phyloP scores from a whole-genome alignment of 129 eudicot genomes.

The Arctium minus region DNA sequence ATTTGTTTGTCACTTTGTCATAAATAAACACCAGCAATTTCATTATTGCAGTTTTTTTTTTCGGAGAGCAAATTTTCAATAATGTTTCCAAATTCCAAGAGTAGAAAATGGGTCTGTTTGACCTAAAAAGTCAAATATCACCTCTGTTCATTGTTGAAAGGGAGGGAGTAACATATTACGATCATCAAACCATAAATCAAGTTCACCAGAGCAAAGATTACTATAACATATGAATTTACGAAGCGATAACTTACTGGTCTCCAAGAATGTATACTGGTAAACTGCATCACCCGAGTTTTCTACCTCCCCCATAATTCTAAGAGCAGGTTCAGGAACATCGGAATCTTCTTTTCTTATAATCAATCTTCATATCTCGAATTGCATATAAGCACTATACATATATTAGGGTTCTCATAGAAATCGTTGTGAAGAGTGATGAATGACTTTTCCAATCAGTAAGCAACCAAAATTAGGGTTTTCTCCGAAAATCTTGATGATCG shows the following conservation, averaged over 20 bases:
- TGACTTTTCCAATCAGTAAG: background rate
- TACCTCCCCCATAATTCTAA: conserved; percentile 4
- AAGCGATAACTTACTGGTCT: conserved; percentile 18
- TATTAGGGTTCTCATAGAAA: background rate
- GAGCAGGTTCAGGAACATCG: conserved; percentile 20
- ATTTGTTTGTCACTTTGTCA: background rate
- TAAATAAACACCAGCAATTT: background rate
- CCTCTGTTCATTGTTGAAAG: background rate
- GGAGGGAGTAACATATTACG: background rate
- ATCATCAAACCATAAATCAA: background rate
- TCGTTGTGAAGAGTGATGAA: background rate
- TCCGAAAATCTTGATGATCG: background rate
- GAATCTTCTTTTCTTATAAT: conserved; percentile 27
- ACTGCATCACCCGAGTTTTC: conserved; percentile 17
- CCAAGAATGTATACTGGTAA: conserved; percentile 27
- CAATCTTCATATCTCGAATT: conserved; percentile 26
- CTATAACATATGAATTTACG: background rate
- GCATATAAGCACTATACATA: background rate
- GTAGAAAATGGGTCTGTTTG: background rate
- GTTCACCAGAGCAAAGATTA: background rate
- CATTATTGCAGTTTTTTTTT: background rate
- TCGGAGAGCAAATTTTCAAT: background rate
- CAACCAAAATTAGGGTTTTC: conserved; percentile 24
- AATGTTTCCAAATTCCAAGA: background rate
- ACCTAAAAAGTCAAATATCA: background rate